Base-by-base conservation (phyloP, 2,329 filamentous ascomycete genomes). In the Fusarium hostae region DNA sequence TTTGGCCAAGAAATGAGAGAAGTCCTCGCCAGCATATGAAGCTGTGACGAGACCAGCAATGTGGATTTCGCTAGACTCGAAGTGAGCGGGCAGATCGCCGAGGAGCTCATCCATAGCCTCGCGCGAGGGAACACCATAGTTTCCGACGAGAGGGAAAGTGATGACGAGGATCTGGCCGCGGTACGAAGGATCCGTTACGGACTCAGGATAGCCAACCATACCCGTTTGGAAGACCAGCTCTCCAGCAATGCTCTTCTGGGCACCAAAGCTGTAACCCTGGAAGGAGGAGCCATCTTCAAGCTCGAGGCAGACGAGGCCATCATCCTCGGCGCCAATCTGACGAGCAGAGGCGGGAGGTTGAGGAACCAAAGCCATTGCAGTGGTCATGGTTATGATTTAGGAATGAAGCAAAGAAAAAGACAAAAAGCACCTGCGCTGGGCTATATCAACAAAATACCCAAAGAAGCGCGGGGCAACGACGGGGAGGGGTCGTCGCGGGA, bases 171-270 rank as follows among this genome's bases (percentile, higher is more conserved):
- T 97, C 85, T 99, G 95, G 70, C 93, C 93, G 54, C 92, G 91
- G 83, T 96, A 95, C 54, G 93, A 95, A 74, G 93, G 93, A 80
- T 96, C 93, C 68, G 93, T 95, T 77, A 96, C 88, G 51, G 92
- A 97, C 86, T 99, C 96, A 44, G 96, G 95, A 82, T 99, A 99
- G 79, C 96, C 96, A 77, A 98, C 96, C 95, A 98, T 97, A 83
- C 96, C 96, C 64, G 96, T 99, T 88, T 98, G 95, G 86, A 99
- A 99, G 84, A 99, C 96, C 81, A 99, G 88, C 87, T 99, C 96
- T 82, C 96, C 96, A 74, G 95, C 93, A 79, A 97, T 90, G 85
- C 94, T 97, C 88, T 95, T 97, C 79, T 94, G 88, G 72, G 95
- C 95, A 83, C 96, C 96, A 81, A 99, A 99, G 88, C 94, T 97